phyloP scores from a whole-genome alignment of 371 early-diverging fungal species.

The Blakeslea trispora region DNA sequence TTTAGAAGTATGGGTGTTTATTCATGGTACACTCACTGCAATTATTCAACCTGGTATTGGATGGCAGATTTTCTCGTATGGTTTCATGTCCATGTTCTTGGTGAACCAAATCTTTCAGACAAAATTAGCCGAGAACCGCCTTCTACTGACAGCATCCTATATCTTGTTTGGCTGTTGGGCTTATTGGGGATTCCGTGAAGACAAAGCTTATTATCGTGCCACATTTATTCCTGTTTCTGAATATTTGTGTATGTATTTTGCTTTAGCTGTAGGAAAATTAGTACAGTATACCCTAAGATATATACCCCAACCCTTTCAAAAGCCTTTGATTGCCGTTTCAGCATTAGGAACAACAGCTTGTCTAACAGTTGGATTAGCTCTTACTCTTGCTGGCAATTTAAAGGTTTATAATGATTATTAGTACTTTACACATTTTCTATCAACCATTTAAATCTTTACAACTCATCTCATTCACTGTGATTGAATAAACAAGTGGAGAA shows the following conservation, averaged over 20 bases:
- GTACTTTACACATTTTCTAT: no score
- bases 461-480: no score
- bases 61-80: constrained; percentile 49
- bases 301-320: not conserved
- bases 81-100: constrained; percentile 38
- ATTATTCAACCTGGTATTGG: constrained; percentile 44
- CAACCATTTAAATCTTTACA: no score
- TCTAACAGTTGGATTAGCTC: constrained; percentile 32
- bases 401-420: constrained; percentile 43
- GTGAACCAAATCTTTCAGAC: constrained; percentile 40
- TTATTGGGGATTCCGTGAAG: constrained; percentile 30
- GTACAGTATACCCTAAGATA: constrained; percentile 3
- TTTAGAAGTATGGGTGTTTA: constrained; percentile 43
- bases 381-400: constrained; percentile 33
- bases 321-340: constrained; percentile 3
- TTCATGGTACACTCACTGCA: constrained; percentile 46
- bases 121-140: constrained; percentile 17
- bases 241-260: constrained; percentile 28
- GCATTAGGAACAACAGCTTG: constrained; percentile 13
- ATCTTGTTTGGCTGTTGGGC: constrained; percentile 18
- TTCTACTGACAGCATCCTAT: constrained; percentile 15
- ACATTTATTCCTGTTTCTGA: constrained; percentile 46
- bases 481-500: no score
- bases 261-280: constrained; percentile 24
- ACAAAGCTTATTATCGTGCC: constrained; percentile 35